Base-by-base conservation (phyloP, 441 rosid species). In the Erysimum cheiri region DNA sequence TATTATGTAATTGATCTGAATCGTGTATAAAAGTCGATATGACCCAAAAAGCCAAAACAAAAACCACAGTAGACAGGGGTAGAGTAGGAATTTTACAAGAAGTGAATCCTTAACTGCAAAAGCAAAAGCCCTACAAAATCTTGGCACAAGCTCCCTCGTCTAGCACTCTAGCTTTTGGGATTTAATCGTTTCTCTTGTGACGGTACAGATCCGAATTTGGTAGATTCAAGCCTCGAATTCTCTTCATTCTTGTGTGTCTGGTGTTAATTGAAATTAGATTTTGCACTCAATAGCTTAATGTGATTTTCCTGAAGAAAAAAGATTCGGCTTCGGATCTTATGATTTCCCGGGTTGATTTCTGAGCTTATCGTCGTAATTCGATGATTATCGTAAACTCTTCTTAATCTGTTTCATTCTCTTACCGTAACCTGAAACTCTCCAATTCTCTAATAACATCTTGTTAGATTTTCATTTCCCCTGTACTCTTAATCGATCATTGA, bases 251-350 rank as follows among this genome's bases (percentile, higher is more conserved):
- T 48, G n/a, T 48, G 3, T 22, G 28, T 48, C 17, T 19, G 7
- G 6, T 48, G n/a, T 48, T 48, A 13, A 48, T 4, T 48, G 13
- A 24, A 14, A 48, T 22, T 22, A 48, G 31, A 5, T 10, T 48
- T 11, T 48, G n/a, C 54, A 22, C 31, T 22, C 14, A 12, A 11
- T 48, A 24, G 54, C 14, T 49, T 11, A 24, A 10, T 49, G 24
- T 49, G 14, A 10, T 49, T 11, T 7, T 24, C 54, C 32, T 49
- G 31, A 24, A 61, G 35, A 64, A 70, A 19, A 11, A 60, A 81
- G 84, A 82, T 85, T 70, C 14, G 72, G 31, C 14, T n/a, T 54
- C 37, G 31, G 35, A 7, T 31, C 52, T 56, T 12, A 33, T 10
- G n/a, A n/a, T n/a, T 22, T 48, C 53, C 4, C 28, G 2, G n/a